phyloP scores from a whole-genome alignment of 2,329 filamentous ascomycete genomes.

The Paracoccidioides lutzii region DNA sequence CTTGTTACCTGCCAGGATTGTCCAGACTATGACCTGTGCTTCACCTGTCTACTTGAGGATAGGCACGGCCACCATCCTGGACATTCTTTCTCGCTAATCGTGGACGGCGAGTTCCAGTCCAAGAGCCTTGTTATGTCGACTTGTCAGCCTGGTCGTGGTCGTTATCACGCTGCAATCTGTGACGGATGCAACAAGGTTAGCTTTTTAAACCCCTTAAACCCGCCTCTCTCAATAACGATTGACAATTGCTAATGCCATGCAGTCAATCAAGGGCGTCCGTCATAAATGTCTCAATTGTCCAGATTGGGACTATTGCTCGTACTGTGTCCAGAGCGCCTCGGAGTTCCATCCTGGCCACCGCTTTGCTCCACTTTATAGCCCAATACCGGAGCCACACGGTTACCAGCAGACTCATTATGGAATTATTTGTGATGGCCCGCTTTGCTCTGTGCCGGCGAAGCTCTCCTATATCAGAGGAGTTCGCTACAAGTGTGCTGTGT shows the following conservation, averaged over 20 bases:
- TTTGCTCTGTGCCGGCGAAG: slow-evolving; percentile 46
- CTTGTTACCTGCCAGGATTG: slow-evolving; percentile 79
- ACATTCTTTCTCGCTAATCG: slow-evolving; percentile 57
- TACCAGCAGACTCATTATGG: slow-evolving; percentile 52
- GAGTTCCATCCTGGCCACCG: slow-evolving; percentile 70
- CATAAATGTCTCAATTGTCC: slow-evolving; percentile 96
- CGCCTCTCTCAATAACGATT: neutral
- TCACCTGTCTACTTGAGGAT: slow-evolving; percentile 60
- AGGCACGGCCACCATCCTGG: slow-evolving; percentile 83
- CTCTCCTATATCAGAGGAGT: slow-evolving; percentile 58
- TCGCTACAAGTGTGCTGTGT: slow-evolving; percentile 95
- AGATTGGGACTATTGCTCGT: slow-evolving; percentile 88
- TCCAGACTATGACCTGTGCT: slow-evolving; percentile 86
- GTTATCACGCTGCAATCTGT: slow-evolving; percentile 76
- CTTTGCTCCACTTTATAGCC: slow-evolving; percentile 77
- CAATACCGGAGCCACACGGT: slow-evolving; percentile 40
- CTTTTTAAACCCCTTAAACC: neutral
- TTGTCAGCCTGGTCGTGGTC: slow-evolving; percentile 66
- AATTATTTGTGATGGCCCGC: slow-evolving; percentile 87
- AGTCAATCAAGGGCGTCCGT: slow-evolving; percentile 73
- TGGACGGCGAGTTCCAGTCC: slow-evolving; percentile 35
- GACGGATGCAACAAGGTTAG: slow-evolving; percentile 73
- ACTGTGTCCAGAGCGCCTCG: slow-evolving; percentile 55
- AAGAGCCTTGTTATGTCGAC: slow-evolving; percentile 50
- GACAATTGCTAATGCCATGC: slow-evolving; percentile 9